Base-by-base conservation (phyloP, 129 eudicot genomes). In the Rutidosis leptorrhynchoides region DNA sequence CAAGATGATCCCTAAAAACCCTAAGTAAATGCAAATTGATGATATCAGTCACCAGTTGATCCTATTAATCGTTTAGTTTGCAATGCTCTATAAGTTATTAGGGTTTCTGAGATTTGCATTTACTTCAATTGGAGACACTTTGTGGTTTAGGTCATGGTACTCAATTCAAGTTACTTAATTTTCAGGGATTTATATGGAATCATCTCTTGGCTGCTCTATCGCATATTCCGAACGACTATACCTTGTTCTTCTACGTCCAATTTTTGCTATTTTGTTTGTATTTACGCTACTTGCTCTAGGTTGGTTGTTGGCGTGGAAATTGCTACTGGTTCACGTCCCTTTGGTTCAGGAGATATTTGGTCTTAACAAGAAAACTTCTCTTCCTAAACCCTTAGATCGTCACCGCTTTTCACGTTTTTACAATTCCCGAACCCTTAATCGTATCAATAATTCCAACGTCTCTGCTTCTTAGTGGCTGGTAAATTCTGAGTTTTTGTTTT, bases 231-330 rank as follows among this genome's bases (percentile, higher is more conserved):
- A 73, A 57, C 74, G 54, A 14, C 27, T 81, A 8, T 55, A 25
- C 33, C 78, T 81, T 16, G 51, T 75, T 70, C 17, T 81, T 64
- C 21, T 85, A 32, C 90, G 87, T 49, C 90, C 87, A 5, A 17
- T 84, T 33, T 43, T 78, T 42, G 87, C 90, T 23, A 12, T 78
- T 59, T 54, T 58, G 1, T 84, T 84, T 49, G 84, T 76, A 43
- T 30, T 78, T 66, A 78, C 60, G 20, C 46, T 84, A 45, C 83
- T 81, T 62, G 27, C 65, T 27, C 7, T 84, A 2, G 86, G 91
- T 52, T 90, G 97, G 95, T 82, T 77, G 22, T 74, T 90, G 80
- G 97, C 95, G 10, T 90, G 97, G 97, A 87, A 87, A 64, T 76
- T 84, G 24, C 89, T 87, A 20, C 70, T 90, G 54, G 97, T 87